Conservation (phyloP, 2,329 filamentous ascomycete genomes). For the Penicillium decumbens region DNA sequence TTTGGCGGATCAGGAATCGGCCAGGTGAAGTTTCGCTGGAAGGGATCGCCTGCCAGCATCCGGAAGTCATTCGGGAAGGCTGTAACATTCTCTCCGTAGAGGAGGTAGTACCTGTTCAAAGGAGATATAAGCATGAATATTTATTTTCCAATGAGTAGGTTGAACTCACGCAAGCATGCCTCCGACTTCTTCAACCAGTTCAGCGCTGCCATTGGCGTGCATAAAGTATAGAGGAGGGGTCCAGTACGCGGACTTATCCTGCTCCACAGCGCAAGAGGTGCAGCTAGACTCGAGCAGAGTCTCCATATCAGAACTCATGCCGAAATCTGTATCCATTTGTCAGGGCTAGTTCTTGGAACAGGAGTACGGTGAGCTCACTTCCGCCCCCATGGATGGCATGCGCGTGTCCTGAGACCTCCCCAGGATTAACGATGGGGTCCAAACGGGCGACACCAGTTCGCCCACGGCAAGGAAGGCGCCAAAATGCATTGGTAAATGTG, state of each 20-base stretch:
- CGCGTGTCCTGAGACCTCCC: slow-evolving; percentile 58
- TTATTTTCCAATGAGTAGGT: not conserved
- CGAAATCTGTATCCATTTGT: slow-evolving; percentile 55
- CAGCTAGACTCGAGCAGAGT: slow-evolving; percentile 61
- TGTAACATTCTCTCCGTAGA: slow-evolving; percentile 60
- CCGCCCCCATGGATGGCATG: slow-evolving; percentile 72
- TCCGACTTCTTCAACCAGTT: slow-evolving; percentile 68
- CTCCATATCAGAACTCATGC: slow-evolving; percentile 52
- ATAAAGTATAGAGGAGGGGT: slow-evolving; percentile 73
- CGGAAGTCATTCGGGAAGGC: slow-evolving; percentile 73
- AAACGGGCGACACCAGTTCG: slow-evolving; percentile 65
- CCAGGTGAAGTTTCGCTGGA: slow-evolving; percentile 64
- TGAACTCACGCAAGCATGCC: slow-evolving; percentile 76
- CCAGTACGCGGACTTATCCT: slow-evolving; percentile 91
- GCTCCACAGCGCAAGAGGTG: slow-evolving; percentile 72
- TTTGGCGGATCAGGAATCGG: slow-evolving; percentile 65
- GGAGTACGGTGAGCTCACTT: slow-evolving; percentile 54
- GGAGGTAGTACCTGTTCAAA: slow-evolving; percentile 70
- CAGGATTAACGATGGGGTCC: slow-evolving; percentile 69
- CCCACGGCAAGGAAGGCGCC: slow-evolving; percentile 80
- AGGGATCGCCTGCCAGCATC: slow-evolving; percentile 73
- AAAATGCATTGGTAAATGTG: slow-evolving; percentile 62
- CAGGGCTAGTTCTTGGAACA: slow-evolving; percentile 2
- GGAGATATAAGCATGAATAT: slow-evolving; percentile 5
- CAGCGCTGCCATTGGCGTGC: slow-evolving; percentile 61